Percentiles rank a stretch among this genome's conserved stretches.
phyloP scores from a whole-genome alignment of 768 basidiomycete species.

The Lactarius indigo region DNA sequence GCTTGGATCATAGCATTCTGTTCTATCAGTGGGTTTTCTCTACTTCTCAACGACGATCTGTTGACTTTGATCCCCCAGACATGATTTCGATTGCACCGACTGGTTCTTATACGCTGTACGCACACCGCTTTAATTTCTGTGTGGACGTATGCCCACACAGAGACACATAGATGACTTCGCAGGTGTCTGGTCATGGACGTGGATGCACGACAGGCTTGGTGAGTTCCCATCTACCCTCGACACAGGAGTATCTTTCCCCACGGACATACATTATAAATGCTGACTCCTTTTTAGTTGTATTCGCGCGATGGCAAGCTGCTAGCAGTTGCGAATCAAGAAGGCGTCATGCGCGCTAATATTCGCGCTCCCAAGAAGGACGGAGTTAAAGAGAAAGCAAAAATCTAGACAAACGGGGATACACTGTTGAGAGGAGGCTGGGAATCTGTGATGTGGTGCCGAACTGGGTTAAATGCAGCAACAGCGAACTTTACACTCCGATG shows the following conservation, averaged over 20 bases:
- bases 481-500: neutral
- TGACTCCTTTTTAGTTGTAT: constrained; percentile 8
- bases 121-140: neutral
- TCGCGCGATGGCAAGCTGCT: constrained; percentile 9
- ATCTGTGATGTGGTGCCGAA: neutral
- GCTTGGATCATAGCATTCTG: constrained; percentile 74
- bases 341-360: constrained; percentile 17
- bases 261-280: neutral
- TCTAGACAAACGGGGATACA: neutral
- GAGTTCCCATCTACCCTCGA: neutral
- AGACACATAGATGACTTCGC: neutral
- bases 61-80: constrained; percentile 38
- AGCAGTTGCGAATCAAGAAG: constrained; percentile 20
- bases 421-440: neutral
- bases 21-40: constrained; percentile 59
- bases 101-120: constrained; percentile 77
- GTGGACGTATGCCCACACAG: neutral
- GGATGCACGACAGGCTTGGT: constrained; percentile 15
- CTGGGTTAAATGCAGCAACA: neutral
- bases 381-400: neutral
- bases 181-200: constrained; percentile 5
- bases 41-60: neutral
- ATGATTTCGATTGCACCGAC: constrained; percentile 71
- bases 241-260: neutral
- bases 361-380: neutral